Base-by-base conservation (phyloP, 1,139 yeast genomes). In the Candida frijolesensis region DNA sequence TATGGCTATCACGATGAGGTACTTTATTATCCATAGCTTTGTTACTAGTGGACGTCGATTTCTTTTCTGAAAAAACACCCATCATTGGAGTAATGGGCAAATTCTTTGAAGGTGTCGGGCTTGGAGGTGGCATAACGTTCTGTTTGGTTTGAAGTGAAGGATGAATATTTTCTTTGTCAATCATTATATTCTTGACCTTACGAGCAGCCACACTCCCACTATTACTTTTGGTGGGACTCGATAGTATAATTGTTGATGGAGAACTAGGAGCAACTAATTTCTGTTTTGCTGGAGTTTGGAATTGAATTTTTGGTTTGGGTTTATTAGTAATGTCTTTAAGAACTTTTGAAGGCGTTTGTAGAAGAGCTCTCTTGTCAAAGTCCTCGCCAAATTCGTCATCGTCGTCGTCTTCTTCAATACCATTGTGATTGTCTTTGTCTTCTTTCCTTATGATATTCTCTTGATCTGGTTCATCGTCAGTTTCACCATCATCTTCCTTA, bases 21-120 rank as follows among this genome's bases (percentile, higher is more conserved):
- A 4, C 29, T 25, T 25, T 25, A 25, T 25, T 9, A 9, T 25
- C 29, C 29, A 15, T 7, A 22, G n/a, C 16, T 7, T 39, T 18
- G 8, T 14, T 18, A 4, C 19, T 16, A 25, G 25, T 16, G 16
- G 22, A 41, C 40, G 39, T 37, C 7, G 42, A 16, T 38, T 62
- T 62, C 51, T 62, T 61, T 49, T 74, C 79, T 1, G 74, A 68
- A 52, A 76, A 76, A 1, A 74, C 68, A 1, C 81, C 81, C 80
- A 76, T 76, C 2, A 66, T 60, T 2, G 80, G 81, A 49, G 39
- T 46, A 15, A 22, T 42, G 11, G 49, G 35, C 30, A 41, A 22
- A 16, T 64, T 67, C 56, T 72, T 72, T 42, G 63, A 63, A 1
- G 80, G 80, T 2, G 80, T 76, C 6, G 81, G 81, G 50, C 75